Evolutionary conservation across 2,329 filamentous ascomycete genomes (phyloP).

Genomic region (Epichloe brachyelytri): DNA sequence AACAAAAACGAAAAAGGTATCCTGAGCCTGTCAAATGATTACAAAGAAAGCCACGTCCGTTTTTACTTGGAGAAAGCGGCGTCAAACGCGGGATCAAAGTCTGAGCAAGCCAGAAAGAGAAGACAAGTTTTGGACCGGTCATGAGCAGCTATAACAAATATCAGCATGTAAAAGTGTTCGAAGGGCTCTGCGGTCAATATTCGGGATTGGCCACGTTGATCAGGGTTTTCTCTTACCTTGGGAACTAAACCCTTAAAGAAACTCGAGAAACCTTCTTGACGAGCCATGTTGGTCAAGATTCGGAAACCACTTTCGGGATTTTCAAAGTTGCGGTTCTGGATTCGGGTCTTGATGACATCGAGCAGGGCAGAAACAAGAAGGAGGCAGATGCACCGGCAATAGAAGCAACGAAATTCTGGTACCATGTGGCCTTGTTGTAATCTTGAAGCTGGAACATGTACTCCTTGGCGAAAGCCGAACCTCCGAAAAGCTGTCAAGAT

Average conservation of each 20-base stretch:
- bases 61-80: constrained; percentile 20
- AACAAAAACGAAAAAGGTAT: not conserved
- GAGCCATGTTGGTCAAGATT: constrained; percentile 86
- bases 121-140: constrained; percentile 97
- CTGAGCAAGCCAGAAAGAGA: constrained; percentile 99
- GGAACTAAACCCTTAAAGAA: constrained; percentile 98
- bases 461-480: constrained; percentile 94
- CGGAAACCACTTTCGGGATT: constrained; percentile 90
- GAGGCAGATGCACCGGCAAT: constrained; percentile 91
- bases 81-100: constrained; percentile 87
- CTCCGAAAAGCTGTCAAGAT: constrained; percentile 73
- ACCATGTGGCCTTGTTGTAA: constrained; percentile 91
- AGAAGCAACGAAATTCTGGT: constrained; percentile 94
- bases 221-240: constrained; percentile 42
- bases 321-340: constrained; percentile 98
- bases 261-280: constrained; percentile 68
- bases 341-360: constrained; percentile 96
- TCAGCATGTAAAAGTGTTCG: constrained; percentile 9
- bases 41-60: not conserved
- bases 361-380: constrained; percentile 90
- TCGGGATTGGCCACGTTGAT: not conserved
- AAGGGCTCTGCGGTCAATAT: not conserved
- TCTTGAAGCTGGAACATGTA: constrained; percentile 81
- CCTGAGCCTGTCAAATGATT: not conserved
- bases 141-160: constrained; percentile 57